Evolutionary conservation across 2,329 filamentous ascomycete genomes (phyloP).

Genomic region (Trichophyton verrucosum): DNA sequence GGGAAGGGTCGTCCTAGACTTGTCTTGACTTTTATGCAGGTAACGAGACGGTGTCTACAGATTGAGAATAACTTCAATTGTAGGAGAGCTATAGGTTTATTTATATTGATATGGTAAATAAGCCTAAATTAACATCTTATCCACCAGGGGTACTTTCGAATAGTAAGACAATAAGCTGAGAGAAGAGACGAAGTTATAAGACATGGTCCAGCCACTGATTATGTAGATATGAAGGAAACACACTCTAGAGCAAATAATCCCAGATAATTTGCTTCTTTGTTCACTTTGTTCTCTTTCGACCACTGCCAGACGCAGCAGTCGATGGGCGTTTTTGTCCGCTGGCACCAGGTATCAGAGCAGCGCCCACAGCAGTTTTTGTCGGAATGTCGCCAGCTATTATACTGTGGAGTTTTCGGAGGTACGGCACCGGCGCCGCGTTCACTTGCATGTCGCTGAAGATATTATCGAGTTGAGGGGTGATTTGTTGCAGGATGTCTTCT

Average conservation of each 20-base stretch:
- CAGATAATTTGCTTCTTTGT: background rate
- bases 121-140: background rate
- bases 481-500: constrained; percentile 21
- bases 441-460: constrained; percentile 34
- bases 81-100: background rate
- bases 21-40: constrained; percentile 15
- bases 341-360: constrained; percentile 13
- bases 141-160: background rate
- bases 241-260: background rate
- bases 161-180: background rate
- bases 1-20: constrained; percentile 38
- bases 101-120: background rate
- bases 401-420: constrained; percentile 23
- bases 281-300: constrained; percentile 24
- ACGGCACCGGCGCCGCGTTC: constrained; percentile 27
- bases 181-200: background rate
- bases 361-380: constrained; percentile 16
- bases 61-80: background rate
- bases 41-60: background rate
- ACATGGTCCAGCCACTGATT: background rate
- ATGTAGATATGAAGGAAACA: background rate
- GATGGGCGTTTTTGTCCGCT: constrained; percentile 24
- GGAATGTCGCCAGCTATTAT: constrained; percentile 18
- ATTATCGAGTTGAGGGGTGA: constrained; percentile 19
- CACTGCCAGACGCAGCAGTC: constrained; percentile 15